Evolutionary conservation across 768 basidiomycete species (phyloP).

Genomic region (Daedaleopsis sinensis): DNA sequence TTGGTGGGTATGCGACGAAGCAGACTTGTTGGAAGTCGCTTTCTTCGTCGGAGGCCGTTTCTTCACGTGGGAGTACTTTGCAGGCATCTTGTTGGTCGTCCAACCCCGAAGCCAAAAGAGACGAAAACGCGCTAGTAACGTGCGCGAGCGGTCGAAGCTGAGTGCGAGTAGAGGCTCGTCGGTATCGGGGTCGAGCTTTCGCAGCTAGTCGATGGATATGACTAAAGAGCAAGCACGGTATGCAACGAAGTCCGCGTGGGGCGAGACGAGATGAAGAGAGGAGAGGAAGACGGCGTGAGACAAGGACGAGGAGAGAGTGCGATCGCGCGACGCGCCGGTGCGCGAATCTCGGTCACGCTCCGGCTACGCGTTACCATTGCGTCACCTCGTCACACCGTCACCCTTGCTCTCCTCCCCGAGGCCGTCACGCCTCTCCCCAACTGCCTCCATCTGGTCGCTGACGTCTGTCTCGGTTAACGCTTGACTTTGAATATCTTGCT

Average conservation of each 20-base stretch:
- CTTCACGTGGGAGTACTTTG: conserved; percentile 78
- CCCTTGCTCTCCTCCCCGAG: too few relatives aligned
- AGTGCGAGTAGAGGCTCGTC: not conserved
- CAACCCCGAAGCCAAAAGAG: not conserved
- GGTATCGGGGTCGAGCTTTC: not conserved
- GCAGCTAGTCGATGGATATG: too few relatives aligned
- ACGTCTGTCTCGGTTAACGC: not conserved
- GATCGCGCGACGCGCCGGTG: too few relatives aligned
- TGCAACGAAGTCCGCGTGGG: too few relatives aligned
- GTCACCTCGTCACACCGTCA: too few relatives aligned
- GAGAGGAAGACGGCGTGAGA: too few relatives aligned
- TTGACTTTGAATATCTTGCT: not conserved
- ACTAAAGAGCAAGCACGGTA: too few relatives aligned
- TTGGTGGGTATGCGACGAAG: conserved; percentile 4
- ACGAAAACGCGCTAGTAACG: not conserved
- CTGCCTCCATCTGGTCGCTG: not conserved
- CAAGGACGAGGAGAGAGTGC: too few relatives aligned
- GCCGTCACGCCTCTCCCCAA: too few relatives aligned
- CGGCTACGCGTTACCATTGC: too few relatives aligned
- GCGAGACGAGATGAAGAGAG: too few relatives aligned
- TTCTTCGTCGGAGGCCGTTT: conserved; percentile 57
- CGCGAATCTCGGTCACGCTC: too few relatives aligned
- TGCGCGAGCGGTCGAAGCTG: not conserved
- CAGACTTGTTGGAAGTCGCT: conserved; percentile 15
- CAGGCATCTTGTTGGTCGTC: conserved; percentile 61